Percentiles rank a stretch among this genome's conserved stretches.
Conservation (phyloP, 2,329 filamentous ascomycete species). For the Anisogramma anomala region DNA sequence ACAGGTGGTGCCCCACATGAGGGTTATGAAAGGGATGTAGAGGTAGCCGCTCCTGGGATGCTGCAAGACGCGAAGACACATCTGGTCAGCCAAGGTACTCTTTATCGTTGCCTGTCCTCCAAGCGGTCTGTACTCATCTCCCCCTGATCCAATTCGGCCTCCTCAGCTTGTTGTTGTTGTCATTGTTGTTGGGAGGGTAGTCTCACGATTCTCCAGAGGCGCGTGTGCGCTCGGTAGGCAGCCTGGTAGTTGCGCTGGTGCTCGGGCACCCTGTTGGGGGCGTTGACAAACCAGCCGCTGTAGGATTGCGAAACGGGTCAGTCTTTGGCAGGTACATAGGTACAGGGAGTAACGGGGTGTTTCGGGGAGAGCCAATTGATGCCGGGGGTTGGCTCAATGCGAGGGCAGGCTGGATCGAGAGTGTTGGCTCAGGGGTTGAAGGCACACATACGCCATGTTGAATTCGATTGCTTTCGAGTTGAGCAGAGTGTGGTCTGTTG, state of each 20-base stretch:
- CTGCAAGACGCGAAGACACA: conserved; percentile 32
- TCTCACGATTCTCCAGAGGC: conserved; percentile 71
- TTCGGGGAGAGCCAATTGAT: conserved; percentile 9
- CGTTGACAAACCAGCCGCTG: conserved; percentile 47
- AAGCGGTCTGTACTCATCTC: too few species aligned
- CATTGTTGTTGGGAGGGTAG: background rate
- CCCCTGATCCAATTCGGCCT: conserved; percentile 2
- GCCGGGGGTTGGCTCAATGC: background rate
- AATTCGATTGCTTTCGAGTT: conserved; percentile 13
- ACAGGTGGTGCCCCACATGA: conserved; percentile 51
- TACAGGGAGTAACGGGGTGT: conserved; percentile 1
- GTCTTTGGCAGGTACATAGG: conserved; percentile 16
- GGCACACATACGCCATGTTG: conserved; percentile 23
- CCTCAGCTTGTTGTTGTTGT: background rate
- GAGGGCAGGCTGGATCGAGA: background rate
- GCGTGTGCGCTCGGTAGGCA: conserved; percentile 55
- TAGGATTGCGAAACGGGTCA: conserved; percentile 17
- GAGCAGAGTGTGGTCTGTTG: conserved; percentile 16
- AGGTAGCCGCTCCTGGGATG: conserved; percentile 52
- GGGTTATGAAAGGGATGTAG: conserved; percentile 56
- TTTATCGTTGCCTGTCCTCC: too few species aligned
- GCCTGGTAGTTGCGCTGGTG: conserved; percentile 66
- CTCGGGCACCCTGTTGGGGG: conserved; percentile 64
- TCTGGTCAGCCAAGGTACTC: conserved; percentile 18
- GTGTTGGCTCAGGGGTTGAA: background rate